phyloP scores from a whole-genome alignment of 2,329 filamentous ascomycete species.

The Hymenoscyphus fraxineus region DNA sequence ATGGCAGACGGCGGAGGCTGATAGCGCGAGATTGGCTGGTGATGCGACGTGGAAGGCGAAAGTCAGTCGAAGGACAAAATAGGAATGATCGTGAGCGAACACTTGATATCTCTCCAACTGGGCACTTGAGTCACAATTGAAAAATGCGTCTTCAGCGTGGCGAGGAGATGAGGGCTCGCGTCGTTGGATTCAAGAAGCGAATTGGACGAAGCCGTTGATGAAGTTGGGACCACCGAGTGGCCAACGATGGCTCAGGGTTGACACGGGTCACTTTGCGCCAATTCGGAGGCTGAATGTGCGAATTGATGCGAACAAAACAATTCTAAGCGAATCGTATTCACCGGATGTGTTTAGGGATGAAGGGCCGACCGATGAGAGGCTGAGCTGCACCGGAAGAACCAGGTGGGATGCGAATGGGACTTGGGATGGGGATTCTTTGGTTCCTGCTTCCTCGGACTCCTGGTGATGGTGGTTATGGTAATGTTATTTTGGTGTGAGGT shows the following conservation, averaged over 20 bases:
- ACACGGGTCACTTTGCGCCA: background rate
- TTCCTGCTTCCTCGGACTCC: background rate
- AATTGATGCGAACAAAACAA: background rate
- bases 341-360: background rate
- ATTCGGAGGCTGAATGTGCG: background rate
- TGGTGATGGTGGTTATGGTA: background rate
- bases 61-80: background rate
- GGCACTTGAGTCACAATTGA: background rate
- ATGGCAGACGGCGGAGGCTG: background rate
- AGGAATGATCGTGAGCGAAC: background rate
- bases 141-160: background rate
- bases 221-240: background rate
- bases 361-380: background rate
- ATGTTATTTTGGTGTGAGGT: background rate
- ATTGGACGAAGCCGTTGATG: background rate
- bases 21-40: background rate
- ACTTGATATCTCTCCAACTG: background rate
- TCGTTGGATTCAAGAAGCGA: background rate
- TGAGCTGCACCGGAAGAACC: background rate
- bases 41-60: background rate
- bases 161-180: background rate
- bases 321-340: background rate
- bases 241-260: background rate
- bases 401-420: background rate
- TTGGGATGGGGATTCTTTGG: background rate